Evolutionary conservation across 2,329 filamentous ascomycete genomes (phyloP), one percentile per base, ranked within the genome.

Genomic region (Immersiporthe knoxdaviesiana): DNA sequence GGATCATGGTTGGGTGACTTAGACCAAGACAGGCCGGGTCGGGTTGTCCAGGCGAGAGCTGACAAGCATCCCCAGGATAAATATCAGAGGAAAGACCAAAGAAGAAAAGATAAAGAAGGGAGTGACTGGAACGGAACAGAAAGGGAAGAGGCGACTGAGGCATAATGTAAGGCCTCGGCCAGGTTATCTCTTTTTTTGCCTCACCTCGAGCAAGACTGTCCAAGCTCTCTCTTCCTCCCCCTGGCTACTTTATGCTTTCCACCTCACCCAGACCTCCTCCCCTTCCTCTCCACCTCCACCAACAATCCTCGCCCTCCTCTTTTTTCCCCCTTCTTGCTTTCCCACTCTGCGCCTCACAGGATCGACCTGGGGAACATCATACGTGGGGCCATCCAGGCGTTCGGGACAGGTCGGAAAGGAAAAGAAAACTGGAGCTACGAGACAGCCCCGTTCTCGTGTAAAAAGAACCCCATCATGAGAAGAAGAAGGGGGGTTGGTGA

Each of bases 391-490:
- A 16, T 50, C 61, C 61, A 63, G 27, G 18, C 27, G 61, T 30
- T 47, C 61, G 61, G 61, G 61, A 63, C 61, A 63, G 61, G 61
- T 63, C 61, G 61, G 61, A 63, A 63, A 56, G 44, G 41, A 35
- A n/a, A n/a, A 11, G 24, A 63, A 63, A 63, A 63, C 41, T 47
- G 39, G 61, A 63, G 39, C 61, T 32, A 50, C 27, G 21, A 10
- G 41, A 4, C 4, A 50, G 39, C 41, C 41, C 24, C 5, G 24
- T 21, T 21, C 27, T 63, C 39, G 61, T 30, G 37, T 44, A 7
- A 18, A 18, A 18, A 7, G 18, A 35, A 27, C 8, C 24, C 52
- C 27, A 56, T 56, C 27, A 58, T 35, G 27, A 16, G 54, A 21
- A 59, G 8, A 35, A 30, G 24, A 27, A 5, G 47, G 47, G 21